phyloP scores from a whole-genome alignment of 176 grass and related monocot species.

The Rhipidocladum racemiflorum region DNA sequence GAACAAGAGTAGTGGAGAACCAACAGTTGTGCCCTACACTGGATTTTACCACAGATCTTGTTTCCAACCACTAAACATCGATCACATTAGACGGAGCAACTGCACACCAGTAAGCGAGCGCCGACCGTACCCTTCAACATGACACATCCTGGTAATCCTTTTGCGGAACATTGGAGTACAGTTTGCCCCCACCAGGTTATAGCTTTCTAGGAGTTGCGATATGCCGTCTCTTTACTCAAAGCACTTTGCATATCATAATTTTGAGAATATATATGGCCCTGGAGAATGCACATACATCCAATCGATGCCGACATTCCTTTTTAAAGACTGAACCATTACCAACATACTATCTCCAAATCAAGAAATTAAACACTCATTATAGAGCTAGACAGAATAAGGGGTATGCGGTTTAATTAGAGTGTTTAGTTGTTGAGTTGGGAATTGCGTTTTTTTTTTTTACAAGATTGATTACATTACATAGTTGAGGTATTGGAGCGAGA shows the following conservation, averaged over 20 bases:
- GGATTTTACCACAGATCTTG: conserved; percentile 40
- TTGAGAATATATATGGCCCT: conserved; percentile 20
- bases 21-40: conserved; percentile 8
- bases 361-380: conserved; percentile 1
- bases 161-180: conserved; percentile 50
- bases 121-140: conserved; percentile 42
- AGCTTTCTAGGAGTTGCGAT: conserved; percentile 41
- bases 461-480: neutral
- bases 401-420: neutral
- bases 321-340: conserved; percentile 12
- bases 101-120: conserved; percentile 28
- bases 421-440: neutral
- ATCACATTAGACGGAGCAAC: conserved; percentile 23
- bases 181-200: conserved; percentile 48
- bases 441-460: neutral
- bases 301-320: conserved; percentile 18
- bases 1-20: neutral
- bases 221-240: conserved; percentile 60
- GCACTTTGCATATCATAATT: conserved; percentile 44
- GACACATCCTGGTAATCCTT: conserved; percentile 44
- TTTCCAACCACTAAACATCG: conserved; percentile 25
- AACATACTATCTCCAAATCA: conserved; percentile 4
- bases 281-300: conserved; percentile 37
- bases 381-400: neutral
- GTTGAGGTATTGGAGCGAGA: neutral